These are phyloP conservation scores for Plasmodium gaboni DNA, from an alignment of 169 alveolate species.

Conservation along the genomic window DNA sequence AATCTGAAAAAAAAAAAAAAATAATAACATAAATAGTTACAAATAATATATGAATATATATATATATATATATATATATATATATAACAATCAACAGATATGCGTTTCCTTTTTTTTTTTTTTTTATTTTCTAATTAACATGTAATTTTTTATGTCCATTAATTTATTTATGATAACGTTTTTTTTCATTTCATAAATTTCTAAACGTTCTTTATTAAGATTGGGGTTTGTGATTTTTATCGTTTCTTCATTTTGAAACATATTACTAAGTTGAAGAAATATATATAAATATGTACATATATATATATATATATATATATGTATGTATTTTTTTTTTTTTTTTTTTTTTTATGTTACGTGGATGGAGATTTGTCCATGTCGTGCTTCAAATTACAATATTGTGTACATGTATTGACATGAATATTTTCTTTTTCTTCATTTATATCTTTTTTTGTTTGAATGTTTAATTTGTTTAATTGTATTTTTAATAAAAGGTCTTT, in stretches of 20 bases:
- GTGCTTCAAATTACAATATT: not conserved
- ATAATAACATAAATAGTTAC: too few species aligned
- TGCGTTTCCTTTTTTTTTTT: too few species aligned
- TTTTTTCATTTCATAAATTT: conserved; percentile 34
- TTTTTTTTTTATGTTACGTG: not conserved
- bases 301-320: too few species aligned
- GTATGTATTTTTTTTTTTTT: too few species aligned
- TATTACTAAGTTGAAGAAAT: conserved; percentile 12
- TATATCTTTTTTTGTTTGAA: not conserved
- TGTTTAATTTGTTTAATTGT: conserved; percentile 22
- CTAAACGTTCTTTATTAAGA: conserved; percentile 11
- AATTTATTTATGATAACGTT: conserved; percentile 25
- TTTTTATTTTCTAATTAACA: conserved; percentile 7
- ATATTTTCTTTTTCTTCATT: not conserved
- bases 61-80: not conserved
- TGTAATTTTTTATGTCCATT: conserved; percentile 34
- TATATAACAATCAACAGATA: not conserved
- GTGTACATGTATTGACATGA: not conserved
- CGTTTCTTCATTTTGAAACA: not conserved
- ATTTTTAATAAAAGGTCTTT: conserved; percentile 18
- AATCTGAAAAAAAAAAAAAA: conserved; percentile 18
- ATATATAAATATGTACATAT: too few species aligned
- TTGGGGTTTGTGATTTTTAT: not conserved
- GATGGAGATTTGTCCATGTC: not conserved
- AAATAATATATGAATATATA: not conserved